Evolutionary conservation across 179 eudicot genomes (phyloP), one percentile per base, ranked within the genome.

Genomic region (Pouteria campechiana): DNA sequence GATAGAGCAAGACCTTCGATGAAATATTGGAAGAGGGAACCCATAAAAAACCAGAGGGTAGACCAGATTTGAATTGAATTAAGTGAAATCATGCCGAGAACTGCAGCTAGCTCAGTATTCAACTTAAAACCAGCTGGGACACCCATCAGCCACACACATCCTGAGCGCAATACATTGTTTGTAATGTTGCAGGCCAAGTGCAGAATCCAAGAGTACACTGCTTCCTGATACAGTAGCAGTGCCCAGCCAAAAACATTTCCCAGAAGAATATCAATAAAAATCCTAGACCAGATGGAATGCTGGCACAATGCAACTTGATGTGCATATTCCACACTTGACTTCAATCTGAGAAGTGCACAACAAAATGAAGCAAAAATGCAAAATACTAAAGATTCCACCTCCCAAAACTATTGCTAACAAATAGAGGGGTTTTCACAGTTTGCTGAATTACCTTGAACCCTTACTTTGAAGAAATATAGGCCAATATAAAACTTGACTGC

Each of bases 91-190:
- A 75, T 76, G 47, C 96, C 96, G 32, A 87, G 68, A 61, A 92
- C 67, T 57, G 68, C 76, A 6, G 99, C 99, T 40, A 92, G 85
- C 69, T 92, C 96, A 18, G 87, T 78, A 61, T 92, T 92, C 52
- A 92, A 73, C 77, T 92, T 92, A 55, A 87, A 92, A 54, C 99
- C 99, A 2, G 99, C 99, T 33, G 96, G 99, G 37, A 79, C 85
- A 23, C 94, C 96, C 96, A 92, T 87, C 66, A 92, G 68, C 85
- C 96, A 83, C 22, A 76, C 99, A 71, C 89, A 92, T n/a, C 99
- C 94, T 12, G 65, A 76, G 18, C 96, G 94, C 63, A 87, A 61
- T 46, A 74, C 63, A 57, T 75, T 60, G 62, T 83, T 73, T 13
- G 86, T 88, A 46, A 78, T 54, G 55, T 70, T 70, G 25, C 44